Evolutionary conservation across 176 grass and related monocot species (phyloP).

Genomic region (Rhipidocladum racemiflorum): DNA sequence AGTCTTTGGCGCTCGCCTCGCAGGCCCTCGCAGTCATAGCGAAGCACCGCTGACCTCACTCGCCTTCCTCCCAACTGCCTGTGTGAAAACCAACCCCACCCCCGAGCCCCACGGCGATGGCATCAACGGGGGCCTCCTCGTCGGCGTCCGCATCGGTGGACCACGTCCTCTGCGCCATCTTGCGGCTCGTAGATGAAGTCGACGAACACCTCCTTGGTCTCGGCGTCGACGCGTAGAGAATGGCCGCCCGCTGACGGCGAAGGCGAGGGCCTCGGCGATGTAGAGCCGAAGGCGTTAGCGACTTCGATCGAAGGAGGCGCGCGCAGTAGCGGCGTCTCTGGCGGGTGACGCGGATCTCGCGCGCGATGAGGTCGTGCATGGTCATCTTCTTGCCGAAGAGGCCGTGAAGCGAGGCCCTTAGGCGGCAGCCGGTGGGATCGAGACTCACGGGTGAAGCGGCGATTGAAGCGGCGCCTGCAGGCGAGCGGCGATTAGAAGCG

Average conservation of each 20-base stretch:
- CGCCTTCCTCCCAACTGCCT: slow-evolving; percentile 80
- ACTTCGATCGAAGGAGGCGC: slow-evolving; percentile 74
- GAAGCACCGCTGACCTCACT: too few species aligned
- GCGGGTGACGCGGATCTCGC: slow-evolving; percentile 90
- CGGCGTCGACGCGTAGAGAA: slow-evolving; percentile 64
- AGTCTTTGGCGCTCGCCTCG: too few species aligned
- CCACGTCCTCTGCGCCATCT: slow-evolving; percentile 55
- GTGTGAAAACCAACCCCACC: slow-evolving; percentile 80
- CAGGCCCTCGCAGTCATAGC: too few species aligned
- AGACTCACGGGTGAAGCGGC: too few species aligned
- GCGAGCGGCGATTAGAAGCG: too few species aligned
- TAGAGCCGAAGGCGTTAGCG: slow-evolving; percentile 86
- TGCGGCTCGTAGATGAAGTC: slow-evolving; percentile 99
- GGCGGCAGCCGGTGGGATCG: slow-evolving; percentile 45
- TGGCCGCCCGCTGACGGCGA: slow-evolving; percentile 71
- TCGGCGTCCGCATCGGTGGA: slow-evolving; percentile 52
- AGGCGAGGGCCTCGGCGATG: slow-evolving; percentile 68
- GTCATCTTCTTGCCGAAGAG: slow-evolving; percentile 93
- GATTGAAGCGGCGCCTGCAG: too few species aligned
- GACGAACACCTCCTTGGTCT: slow-evolving; percentile 50
- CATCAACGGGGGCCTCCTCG: slow-evolving; percentile 77
- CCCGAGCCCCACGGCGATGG: slow-evolving; percentile 68
- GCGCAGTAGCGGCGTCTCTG: slow-evolving; percentile 73
- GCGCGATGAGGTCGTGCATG: slow-evolving; percentile 90
- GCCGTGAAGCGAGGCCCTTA: slow-evolving; percentile 53